phyloP scores from a whole-genome alignment of 2,329 filamentous ascomycete species.

The Arthrobotrys entomopaga region DNA sequence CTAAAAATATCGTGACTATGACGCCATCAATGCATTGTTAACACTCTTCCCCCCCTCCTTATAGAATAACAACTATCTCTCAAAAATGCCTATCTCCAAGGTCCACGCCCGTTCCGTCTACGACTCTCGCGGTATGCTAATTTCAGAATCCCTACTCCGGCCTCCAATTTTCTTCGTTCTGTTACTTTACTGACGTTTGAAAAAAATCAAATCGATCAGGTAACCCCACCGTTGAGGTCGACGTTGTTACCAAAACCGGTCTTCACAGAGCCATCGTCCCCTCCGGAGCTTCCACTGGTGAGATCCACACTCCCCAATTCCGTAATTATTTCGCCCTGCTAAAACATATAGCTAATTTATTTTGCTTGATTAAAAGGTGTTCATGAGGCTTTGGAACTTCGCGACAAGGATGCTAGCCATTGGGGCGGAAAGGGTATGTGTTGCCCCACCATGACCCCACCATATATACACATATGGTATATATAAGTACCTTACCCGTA shows the following conservation, averaged over 20 bases:
- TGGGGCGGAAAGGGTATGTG: constrained; percentile 81
- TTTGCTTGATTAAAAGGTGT: constrained; percentile 73
- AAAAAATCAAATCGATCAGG: constrained; percentile 63
- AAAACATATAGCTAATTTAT: constrained; percentile 28
- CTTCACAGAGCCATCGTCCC: constrained; percentile 97
- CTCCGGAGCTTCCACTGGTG: constrained; percentile 93
- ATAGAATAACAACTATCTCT: constrained; percentile 31
- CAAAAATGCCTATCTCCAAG: constrained; percentile 84
- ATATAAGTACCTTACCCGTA: constrained; percentile 10
- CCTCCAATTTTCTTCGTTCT: neutral
- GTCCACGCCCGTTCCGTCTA: constrained; percentile 94
- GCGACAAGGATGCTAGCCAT: constrained; percentile 86
- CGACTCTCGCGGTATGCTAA: constrained; percentile 79
- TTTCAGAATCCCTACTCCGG: neutral
- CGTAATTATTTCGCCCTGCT: neutral
- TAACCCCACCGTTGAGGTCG: constrained; percentile 99
- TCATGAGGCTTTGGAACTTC: constrained; percentile 90
- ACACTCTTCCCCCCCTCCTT: neutral
- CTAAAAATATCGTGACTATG: constrained; percentile 19
- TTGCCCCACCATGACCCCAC: constrained; percentile 45
- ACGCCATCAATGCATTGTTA: constrained; percentile 14
- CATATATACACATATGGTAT: no score
- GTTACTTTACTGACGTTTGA: constrained; percentile 34
- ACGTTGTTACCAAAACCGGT: constrained; percentile 94
- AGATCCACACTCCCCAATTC: constrained; percentile 31